Conservation (phyloP, 306 rosid species). For the Fagus sylvatica region DNA sequence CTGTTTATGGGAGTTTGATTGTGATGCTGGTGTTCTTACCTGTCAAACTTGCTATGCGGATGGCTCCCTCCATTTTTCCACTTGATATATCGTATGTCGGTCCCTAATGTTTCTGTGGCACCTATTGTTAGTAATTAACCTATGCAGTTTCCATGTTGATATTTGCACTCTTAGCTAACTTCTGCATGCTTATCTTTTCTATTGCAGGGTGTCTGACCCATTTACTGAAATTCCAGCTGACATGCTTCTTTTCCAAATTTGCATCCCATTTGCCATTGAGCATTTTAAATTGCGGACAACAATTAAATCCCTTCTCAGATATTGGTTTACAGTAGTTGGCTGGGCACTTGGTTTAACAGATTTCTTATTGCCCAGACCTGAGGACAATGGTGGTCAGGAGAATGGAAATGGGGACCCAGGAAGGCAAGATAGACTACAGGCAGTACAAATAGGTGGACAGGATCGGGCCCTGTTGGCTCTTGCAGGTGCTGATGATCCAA, state of each 20-base stretch:
- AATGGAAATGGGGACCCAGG: slow-evolving; percentile 85
- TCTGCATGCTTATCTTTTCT: slow-evolving; percentile 15
- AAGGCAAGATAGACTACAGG: slow-evolving; percentile 80
- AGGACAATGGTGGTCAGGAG: slow-evolving; percentile 76
- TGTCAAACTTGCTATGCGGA: slow-evolving; percentile 93
- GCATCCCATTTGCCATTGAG: slow-evolving; percentile 96
- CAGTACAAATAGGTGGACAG: slow-evolving; percentile 60
- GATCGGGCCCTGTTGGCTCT: slow-evolving; percentile 63
- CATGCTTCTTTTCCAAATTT: slow-evolving; percentile 98
- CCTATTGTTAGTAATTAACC: not conserved
- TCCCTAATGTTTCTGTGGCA: slow-evolving; percentile 18
- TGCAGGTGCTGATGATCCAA: slow-evolving; percentile 61
- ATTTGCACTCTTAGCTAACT: slow-evolving; percentile 20
- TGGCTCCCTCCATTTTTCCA: slow-evolving; percentile 89
- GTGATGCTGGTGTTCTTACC: slow-evolving; percentile 99
- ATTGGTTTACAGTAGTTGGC: slow-evolving; percentile 95
- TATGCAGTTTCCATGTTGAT: not conserved
- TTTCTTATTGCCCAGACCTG: slow-evolving; percentile 85
- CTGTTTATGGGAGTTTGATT: slow-evolving; percentile 96
- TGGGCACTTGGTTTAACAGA: slow-evolving; percentile 97
- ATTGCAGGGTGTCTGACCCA: slow-evolving; percentile 93
- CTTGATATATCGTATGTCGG: slow-evolving; percentile 88
- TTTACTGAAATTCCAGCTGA: slow-evolving; percentile 98
- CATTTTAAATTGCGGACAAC: slow-evolving; percentile 96
- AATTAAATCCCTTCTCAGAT: slow-evolving; percentile 81